phyloP scores from a whole-genome alignment of 176 grass and related monocot genomes.

The Eragrostis curvula region DNA sequence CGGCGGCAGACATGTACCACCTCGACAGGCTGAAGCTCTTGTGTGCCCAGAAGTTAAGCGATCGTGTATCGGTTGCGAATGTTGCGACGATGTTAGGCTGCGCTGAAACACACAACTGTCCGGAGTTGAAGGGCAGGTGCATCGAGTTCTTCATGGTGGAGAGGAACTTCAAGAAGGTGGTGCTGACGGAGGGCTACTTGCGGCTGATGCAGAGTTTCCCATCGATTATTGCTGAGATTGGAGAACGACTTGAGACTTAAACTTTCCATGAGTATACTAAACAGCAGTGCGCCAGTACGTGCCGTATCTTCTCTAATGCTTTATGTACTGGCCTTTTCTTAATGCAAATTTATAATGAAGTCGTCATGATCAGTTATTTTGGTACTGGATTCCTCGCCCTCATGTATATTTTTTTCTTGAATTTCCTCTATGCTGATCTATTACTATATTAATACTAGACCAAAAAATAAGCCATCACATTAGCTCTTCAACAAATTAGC shows the following conservation, averaged over 20 bases:
- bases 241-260: not conserved
- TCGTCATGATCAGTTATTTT: too few species aligned
- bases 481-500: too few species aligned
- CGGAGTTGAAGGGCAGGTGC: conserved; percentile 33
- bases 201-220: conserved; percentile 23
- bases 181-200: conserved; percentile 16
- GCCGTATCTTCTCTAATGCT: too few species aligned
- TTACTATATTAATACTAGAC: too few species aligned
- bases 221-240: not conserved
- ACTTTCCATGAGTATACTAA: too few species aligned
- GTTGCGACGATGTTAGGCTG: conserved; percentile 30
- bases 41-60: not conserved
- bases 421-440: too few species aligned
- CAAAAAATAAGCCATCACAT: too few species aligned
- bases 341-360: too few species aligned
- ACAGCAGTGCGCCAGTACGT: too few species aligned
- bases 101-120: conserved; percentile 38
- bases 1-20: not conserved
- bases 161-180: conserved; percentile 45
- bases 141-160: conserved; percentile 46
- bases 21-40: not conserved
- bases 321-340: too few species aligned
- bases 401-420: too few species aligned
- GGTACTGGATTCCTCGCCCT: too few species aligned
- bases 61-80: conserved; percentile 15